A percentile compares a stretch with the other conserved stretches of the same genome.
Conservation (phyloP, 768 basidiomycete species). For the Gymnopilus dilepis region DNA sequence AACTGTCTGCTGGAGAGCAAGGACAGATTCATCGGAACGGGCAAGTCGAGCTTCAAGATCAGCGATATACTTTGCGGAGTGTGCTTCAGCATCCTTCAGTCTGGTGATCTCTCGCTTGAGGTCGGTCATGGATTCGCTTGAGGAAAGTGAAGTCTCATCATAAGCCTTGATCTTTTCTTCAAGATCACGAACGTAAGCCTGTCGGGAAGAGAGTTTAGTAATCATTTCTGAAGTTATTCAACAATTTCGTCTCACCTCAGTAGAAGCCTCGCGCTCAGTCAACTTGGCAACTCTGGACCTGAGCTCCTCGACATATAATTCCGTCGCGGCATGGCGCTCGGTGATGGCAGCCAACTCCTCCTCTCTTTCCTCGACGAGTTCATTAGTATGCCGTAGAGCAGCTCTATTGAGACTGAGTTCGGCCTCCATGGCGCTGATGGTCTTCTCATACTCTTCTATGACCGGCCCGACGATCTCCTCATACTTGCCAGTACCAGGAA, state of each 20-base stretch:
- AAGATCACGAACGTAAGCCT: constrained; percentile 93
- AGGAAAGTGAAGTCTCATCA: constrained; percentile 78
- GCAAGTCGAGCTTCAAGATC: constrained; percentile 85
- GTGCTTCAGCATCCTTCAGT: constrained; percentile 76
- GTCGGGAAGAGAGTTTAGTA: constrained; percentile 22
- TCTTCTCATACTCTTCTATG: constrained; percentile 98
- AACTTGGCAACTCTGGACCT: constrained; percentile 80
- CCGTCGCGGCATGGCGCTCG: constrained; percentile 77
- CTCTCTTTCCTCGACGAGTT: constrained; percentile 92
- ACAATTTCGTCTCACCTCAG: constrained; percentile 66
- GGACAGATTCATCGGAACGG: constrained; percentile 78
- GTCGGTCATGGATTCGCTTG: constrained; percentile 81
- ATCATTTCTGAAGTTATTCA: not conserved
- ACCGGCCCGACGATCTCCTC: constrained; percentile 97
- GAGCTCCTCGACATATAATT: constrained; percentile 88
- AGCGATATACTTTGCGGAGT: constrained; percentile 78
- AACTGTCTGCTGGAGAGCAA: constrained; percentile 70
- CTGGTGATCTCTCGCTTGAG: constrained; percentile 82
- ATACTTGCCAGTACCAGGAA: constrained; percentile 77
- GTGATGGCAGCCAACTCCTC: constrained; percentile 70
- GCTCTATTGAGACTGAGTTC: constrained; percentile 88
- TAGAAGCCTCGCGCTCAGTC: constrained; percentile 86
- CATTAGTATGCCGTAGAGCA: constrained; percentile 88
- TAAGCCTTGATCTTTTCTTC: constrained; percentile 90
- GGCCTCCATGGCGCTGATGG: constrained; percentile 92